Evolutionary conservation across 805 yeast species (phyloP).

Genomic region (Starmerella geochares): DNA sequence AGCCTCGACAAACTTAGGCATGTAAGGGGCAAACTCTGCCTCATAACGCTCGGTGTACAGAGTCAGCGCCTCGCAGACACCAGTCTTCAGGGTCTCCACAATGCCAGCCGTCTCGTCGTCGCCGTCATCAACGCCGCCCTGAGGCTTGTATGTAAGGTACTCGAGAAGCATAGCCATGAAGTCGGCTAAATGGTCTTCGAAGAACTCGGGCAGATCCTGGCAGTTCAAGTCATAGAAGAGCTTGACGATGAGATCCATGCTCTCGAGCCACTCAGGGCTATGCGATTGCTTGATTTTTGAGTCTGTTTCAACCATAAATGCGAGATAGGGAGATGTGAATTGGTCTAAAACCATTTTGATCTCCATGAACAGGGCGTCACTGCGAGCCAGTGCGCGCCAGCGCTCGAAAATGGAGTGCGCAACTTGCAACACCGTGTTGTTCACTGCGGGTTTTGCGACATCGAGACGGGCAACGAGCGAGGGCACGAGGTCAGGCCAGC

Average conservation of each 20-base stretch:
- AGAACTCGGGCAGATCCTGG: slow-evolving; percentile 96
- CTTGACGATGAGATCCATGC: slow-evolving; percentile 56
- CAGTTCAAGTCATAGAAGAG: slow-evolving; percentile 89
- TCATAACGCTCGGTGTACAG: slow-evolving; percentile 84
- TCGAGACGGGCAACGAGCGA: slow-evolving; percentile 57
- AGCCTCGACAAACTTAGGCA: slow-evolving; percentile 67
- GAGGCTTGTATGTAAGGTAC: slow-evolving; percentile 52
- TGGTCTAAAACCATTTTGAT: slow-evolving; percentile 77
- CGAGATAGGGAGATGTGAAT: slow-evolving; percentile 69
- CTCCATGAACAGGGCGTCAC: slow-evolving; percentile 80
- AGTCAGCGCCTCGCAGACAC: slow-evolving; percentile 74
- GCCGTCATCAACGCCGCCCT: slow-evolving; percentile 43
- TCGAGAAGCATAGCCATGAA: slow-evolving; percentile 78
- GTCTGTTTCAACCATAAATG: slow-evolving; percentile 57
- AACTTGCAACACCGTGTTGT: slow-evolving; percentile 78
- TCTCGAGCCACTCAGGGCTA: slow-evolving; percentile 36
- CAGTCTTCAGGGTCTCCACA: slow-evolving; percentile 61
- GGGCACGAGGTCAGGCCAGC: slow-evolving; percentile 61
- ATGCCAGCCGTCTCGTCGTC: slow-evolving; percentile 61
- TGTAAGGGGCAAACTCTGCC: slow-evolving; percentile 74
- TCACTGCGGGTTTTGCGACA: slow-evolving; percentile 43
- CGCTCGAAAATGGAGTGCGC: slow-evolving; percentile 93
- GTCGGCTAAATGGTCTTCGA: slow-evolving; percentile 72
- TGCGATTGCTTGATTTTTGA: slow-evolving; percentile 42
- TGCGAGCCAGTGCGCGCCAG: slow-evolving; percentile 91